Evolutionary conservation across 139 green algal genomes (phyloP).

Genomic region (Chlorella ohadii): DNA sequence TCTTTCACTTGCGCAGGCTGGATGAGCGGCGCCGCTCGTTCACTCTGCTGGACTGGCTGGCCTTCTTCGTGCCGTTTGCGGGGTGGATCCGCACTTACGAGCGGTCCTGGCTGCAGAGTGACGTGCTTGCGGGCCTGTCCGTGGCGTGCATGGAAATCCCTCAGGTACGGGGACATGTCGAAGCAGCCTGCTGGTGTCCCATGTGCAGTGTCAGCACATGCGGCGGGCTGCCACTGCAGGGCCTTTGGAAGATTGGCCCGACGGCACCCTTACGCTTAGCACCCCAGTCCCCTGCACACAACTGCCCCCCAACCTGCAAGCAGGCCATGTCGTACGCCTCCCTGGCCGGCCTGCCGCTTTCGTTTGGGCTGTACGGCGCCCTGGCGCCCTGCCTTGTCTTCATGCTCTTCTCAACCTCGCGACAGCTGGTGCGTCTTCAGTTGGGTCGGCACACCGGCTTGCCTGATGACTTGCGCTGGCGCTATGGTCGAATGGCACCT

Average conservation of each 20-base stretch:
- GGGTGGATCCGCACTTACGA: background rate
- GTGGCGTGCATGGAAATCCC: conserved; percentile 80
- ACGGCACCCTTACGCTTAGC: no score
- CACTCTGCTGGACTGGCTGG: background rate
- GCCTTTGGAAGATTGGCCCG: no score
- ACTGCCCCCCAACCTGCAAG: no score
- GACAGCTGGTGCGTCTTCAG: conserved; percentile 66
- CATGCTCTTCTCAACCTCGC: conserved; percentile 71
- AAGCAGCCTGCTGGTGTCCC: background rate
- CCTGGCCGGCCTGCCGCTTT: conserved; percentile 69
- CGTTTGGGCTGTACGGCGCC: conserved; percentile 87
- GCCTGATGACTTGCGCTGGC: no score
- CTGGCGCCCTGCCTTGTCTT: conserved; percentile 85
- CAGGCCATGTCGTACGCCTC: conserved; percentile 73
- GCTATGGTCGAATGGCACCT: no score
- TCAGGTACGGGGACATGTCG: background rate
- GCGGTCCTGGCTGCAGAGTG: conserved; percentile 19
- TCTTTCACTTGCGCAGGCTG: no score
- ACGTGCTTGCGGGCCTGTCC: conserved; percentile 71
- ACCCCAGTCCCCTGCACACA: no score
- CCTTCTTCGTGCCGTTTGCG: background rate
- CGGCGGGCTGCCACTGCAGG: no score
- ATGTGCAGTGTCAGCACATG: no score
- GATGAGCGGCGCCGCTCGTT: background rate
- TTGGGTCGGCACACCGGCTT: no score